Conservation (phyloP, 495 filamentous ascomycete species). For the Lentithecium fluviatile region DNA sequence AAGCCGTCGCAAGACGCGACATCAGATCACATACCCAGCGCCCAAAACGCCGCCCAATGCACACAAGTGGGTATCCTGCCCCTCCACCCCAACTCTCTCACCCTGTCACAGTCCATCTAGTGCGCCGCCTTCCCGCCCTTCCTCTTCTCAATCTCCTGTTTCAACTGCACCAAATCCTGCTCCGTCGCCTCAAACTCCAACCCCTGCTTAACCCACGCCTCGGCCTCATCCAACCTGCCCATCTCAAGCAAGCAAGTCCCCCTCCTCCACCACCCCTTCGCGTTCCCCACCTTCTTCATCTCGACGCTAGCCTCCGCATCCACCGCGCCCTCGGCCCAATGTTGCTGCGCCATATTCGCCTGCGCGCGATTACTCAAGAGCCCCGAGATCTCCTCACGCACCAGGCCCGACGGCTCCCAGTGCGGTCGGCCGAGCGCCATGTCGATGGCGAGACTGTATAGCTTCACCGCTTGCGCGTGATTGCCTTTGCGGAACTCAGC, state of each 20-base stretch:
- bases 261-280: conserved; percentile 90
- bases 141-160: conserved; percentile 64
- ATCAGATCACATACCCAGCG: too few species aligned
- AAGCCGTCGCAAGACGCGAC: too few species aligned
- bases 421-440: conserved; percentile 79
- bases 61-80: background rate
- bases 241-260: conserved; percentile 86
- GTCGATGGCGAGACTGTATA: conserved; percentile 79
- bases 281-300: conserved; percentile 78
- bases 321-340: conserved; percentile 76
- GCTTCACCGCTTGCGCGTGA: conserved; percentile 70
- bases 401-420: conserved; percentile 82
- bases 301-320: conserved; percentile 92
- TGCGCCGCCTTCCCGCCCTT: conserved; percentile 8
- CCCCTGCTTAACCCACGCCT: conserved; percentile 66
- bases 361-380: conserved; percentile 87
- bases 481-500: conserved; percentile 71
- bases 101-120: background rate
- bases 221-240: conserved; percentile 80
- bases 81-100: background rate
- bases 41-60: background rate
- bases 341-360: conserved; percentile 74
- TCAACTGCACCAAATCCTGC: conserved; percentile 64
- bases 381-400: conserved; percentile 75
- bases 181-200: conserved; percentile 82